Evolutionary conservation across 495 filamentous ascomycete species (phyloP).

Genomic region (Tuber magnatum): DNA sequence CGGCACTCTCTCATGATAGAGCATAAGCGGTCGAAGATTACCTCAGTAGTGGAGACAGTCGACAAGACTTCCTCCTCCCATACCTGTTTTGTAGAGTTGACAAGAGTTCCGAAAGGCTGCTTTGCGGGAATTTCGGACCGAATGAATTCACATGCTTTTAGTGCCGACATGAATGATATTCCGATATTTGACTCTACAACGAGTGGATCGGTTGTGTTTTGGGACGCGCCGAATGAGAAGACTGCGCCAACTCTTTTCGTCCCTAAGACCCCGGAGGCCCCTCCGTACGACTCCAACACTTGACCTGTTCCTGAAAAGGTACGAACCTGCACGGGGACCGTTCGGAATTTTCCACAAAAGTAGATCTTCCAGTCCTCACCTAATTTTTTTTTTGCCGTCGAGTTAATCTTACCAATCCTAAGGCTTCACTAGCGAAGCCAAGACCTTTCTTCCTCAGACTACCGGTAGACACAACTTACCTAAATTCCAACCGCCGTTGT

Average conservation of each 20-base stretch:
- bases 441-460: too few species aligned
- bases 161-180: slow-evolving; percentile 60
- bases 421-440: not conserved
- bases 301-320: slow-evolving; percentile 49
- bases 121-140: slow-evolving; percentile 52
- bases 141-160: slow-evolving; percentile 57
- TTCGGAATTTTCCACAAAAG: slow-evolving; percentile 61
- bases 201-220: slow-evolving; percentile 12
- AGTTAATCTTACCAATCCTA: not conserved
- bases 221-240: slow-evolving; percentile 42
- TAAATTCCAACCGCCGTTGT: slow-evolving; percentile 60
- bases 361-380: slow-evolving; percentile 54
- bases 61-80: slow-evolving; percentile 60
- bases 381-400: slow-evolving; percentile 20
- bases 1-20: not conserved
- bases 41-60: slow-evolving; percentile 54
- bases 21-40: not conserved
- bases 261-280: slow-evolving; percentile 28
- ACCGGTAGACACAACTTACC: slow-evolving; percentile 45
- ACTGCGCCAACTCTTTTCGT: slow-evolving; percentile 45
- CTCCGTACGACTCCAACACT: slow-evolving; percentile 33
- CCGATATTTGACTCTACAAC: slow-evolving; percentile 58
- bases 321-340: slow-evolving; percentile 42
- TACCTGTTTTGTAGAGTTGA: slow-evolving; percentile 45
- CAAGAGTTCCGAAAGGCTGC: slow-evolving; percentile 47